Percentiles rank a stretch among this genome's conserved stretches.
Conservation (phyloP, 441 rosid species). For the Euphorbia schlechtendalii region DNA sequence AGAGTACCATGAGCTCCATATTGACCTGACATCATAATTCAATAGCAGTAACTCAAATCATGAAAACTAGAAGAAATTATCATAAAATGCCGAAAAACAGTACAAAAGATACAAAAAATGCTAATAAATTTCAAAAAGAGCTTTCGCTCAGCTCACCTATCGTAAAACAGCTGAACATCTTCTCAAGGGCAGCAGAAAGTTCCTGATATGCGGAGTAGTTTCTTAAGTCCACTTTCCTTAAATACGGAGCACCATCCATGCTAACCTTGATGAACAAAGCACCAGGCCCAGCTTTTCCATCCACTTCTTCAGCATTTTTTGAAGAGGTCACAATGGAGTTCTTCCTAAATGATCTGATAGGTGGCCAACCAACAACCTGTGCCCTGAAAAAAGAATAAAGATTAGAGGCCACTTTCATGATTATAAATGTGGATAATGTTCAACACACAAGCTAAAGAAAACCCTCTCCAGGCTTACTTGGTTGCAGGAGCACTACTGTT, state of each 20-base stretch:
- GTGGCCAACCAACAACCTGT: conserved; percentile 83
- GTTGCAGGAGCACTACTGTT: conserved; percentile 64
- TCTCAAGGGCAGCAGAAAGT: conserved; percentile 65
- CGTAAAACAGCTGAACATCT: conserved; percentile 74
- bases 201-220: conserved; percentile 51
- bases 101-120: no score
- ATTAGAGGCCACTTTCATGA: conserved; percentile 7
- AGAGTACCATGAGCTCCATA: conserved; percentile 47
- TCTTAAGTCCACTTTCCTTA: conserved; percentile 68
- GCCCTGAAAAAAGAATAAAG: conserved; percentile 42
- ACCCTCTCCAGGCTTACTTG: conserved; percentile 38
- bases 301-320: conserved; percentile 60
- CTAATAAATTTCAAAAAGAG: conserved; percentile 10
- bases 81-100: neutral
- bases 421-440: neutral
- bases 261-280: conserved; percentile 65
- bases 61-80: conserved; percentile 12
- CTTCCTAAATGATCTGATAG: conserved; percentile 58
- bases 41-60: conserved; percentile 19
- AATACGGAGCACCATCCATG: conserved; percentile 77
- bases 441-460: conserved; percentile 10
- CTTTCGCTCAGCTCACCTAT: conserved; percentile 35
- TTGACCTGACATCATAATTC: conserved; percentile 46
- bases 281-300: conserved; percentile 49
- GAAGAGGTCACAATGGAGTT: conserved; percentile 52